These are phyloP conservation scores for Pezicula carpinea DNA, from an alignment of 2,329 filamentous ascomycete genomes.

Conservation along the genomic window DNA sequence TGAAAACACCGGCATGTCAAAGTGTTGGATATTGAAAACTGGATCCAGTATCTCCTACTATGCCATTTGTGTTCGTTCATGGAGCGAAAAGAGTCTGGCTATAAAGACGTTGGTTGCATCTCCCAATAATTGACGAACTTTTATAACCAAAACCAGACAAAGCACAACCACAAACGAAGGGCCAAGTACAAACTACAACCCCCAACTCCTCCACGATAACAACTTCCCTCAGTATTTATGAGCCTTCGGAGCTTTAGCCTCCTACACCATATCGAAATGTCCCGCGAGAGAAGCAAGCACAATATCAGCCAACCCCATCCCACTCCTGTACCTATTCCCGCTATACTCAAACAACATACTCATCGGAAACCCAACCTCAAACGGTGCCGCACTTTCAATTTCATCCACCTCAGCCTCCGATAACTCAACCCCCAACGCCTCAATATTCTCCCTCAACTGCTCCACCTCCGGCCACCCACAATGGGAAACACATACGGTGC, in stretches of 20 bases:
- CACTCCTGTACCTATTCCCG: not conserved
- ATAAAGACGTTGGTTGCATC: too few relatives aligned
- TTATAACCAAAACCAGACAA: too few relatives aligned
- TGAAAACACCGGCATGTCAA: too few relatives aligned
- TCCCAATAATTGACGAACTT: too few relatives aligned
- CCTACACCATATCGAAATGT: not conserved
- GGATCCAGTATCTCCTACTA: too few relatives aligned
- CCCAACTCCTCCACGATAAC: too few relatives aligned
- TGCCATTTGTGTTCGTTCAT: too few relatives aligned
- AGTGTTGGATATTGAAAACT: too few relatives aligned
- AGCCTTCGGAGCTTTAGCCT: not conserved
- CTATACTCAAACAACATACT: not conserved
- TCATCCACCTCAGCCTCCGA: conserved; percentile 45
- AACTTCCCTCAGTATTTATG: not conserved
- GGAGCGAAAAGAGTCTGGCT: too few relatives aligned
- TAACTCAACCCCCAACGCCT: conserved; percentile 46
- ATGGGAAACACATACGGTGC: conserved; percentile 53
- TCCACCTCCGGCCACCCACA: conserved; percentile 52
- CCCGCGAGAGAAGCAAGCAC: not conserved
- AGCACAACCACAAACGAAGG: too few relatives aligned
- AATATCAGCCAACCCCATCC: not conserved
- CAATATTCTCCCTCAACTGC: conserved; percentile 52
- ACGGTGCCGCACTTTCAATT: conserved; percentile 43
- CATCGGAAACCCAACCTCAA: conserved; percentile 9
- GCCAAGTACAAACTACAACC: too few relatives aligned